Percentiles rank a stretch among this genome's conserved stretches.
Conservation (phyloP, 2,329 filamentous ascomycete species). For the Hypoxylon sp. region DNA sequence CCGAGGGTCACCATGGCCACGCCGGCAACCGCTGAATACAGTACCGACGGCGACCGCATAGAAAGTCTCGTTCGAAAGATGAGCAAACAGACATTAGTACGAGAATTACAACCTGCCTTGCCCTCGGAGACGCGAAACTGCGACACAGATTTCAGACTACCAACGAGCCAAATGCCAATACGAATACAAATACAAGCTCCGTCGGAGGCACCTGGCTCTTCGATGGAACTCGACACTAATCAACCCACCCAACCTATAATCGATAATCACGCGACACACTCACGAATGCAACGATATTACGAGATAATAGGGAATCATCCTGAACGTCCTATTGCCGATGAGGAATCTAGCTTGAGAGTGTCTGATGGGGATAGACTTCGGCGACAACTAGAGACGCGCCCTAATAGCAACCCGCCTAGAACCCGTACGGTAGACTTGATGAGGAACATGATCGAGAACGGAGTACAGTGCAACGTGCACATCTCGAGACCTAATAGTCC, state of each 20-base stretch:
- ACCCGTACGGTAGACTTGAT: conserved; percentile 47
- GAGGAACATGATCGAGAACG: conserved; percentile 52
- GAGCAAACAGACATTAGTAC: conserved; percentile 46
- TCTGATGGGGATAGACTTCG: conserved; percentile 27
- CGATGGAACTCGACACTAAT: conserved; percentile 7
- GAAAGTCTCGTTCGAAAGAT: conserved; percentile 44
- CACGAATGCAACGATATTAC: conserved; percentile 15
- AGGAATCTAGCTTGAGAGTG: conserved; percentile 6
- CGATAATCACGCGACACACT: conserved; percentile 25
- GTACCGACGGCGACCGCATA: conserved; percentile 27
- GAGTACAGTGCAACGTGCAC: conserved; percentile 53
- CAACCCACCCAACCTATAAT: conserved; percentile 29
- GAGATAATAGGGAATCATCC: conserved; percentile 15
- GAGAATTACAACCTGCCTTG: conserved; percentile 12
- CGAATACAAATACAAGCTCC: conserved; percentile 30
- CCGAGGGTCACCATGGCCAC: conserved; percentile 15
- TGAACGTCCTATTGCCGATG: neutral
- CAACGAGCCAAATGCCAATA: conserved; percentile 23
- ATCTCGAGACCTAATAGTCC: conserved; percentile 43
- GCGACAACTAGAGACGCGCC: conserved; percentile 34
- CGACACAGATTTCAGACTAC: neutral
- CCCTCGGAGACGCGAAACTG: conserved; percentile 5
- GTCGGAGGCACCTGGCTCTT: conserved; percentile 23
- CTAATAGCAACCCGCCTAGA: conserved; percentile 42
- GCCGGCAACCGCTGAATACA: conserved; percentile 4